Evolutionary conservation across 177 flowering plant genomes (phyloP), one percentile per base, ranked within the genome.

Genomic region (Vitis hybrid): DNA sequence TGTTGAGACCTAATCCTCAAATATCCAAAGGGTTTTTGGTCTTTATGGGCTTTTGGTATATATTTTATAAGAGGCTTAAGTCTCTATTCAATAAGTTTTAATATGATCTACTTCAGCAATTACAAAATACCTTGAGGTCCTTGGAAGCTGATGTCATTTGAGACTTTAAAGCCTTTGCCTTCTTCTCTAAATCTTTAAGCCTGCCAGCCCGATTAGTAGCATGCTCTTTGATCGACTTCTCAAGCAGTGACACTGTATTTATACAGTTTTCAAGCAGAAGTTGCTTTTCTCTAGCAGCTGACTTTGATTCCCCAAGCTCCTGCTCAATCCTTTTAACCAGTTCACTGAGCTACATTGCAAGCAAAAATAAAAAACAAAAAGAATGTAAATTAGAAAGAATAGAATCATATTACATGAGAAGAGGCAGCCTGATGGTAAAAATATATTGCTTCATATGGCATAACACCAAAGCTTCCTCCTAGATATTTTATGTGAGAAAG

Each of bases 211-310:
- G 83, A 56, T 77, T 83, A 68, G 76, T 88, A 52, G 83, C 83
- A 82, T 89, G 87, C 2, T 93, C 98, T 74, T 82, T 85, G 67
- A 96, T 89, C 50, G 91, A 83, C 66, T 88, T 92, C 70, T 96
- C 98, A 67, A 93, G 94, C 51, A 50, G 64, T 48, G 77, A 77
- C 15, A 94, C 97, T 23, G 75, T 77, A 32, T 75, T 70, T 18
- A 87, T 80, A 83, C 90, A 83, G 18, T 81, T 74, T 60, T 88
- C 81, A 74, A 83, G 82, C n/a, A 76, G 61, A 49, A 76, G 66
- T 70, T 87, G 79, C 77, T 88, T 92, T 52, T 89, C 97, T 73
- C 83, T 81, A 52, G 75, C 80, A 23, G 82, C 74, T 65, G 83
- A 72, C 73, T 80, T 85, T 77, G 95, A 88, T 77, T 89, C 91